Conservation (phyloP, 129 eudicot genomes). For the Saposhnikovia divaricata region DNA sequence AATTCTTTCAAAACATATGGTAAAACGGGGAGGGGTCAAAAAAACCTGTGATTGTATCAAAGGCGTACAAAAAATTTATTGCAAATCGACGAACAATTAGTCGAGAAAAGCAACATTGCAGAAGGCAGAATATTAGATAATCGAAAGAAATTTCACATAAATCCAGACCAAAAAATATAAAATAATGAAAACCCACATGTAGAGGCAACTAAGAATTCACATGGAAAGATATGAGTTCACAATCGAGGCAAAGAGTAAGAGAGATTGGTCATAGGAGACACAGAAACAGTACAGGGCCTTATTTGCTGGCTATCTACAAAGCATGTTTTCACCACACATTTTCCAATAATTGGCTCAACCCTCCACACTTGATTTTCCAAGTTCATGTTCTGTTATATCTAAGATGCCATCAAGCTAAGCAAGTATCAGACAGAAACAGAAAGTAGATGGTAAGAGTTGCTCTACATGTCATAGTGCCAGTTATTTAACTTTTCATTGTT, state of each 20-base stretch:
- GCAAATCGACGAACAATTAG: no score
- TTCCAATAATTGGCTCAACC: background rate
- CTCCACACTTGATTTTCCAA: background rate
- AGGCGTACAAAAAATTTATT: no score
- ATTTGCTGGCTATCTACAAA: constrained; percentile 1
- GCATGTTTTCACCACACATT: constrained; percentile 3
- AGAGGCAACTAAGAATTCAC: background rate
- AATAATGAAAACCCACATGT: background rate
- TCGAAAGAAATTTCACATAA: background rate
- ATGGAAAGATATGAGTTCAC: background rate
- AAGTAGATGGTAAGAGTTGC: background rate
- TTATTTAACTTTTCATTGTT: no score
- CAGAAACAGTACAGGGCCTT: background rate
- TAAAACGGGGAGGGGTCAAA: no score
- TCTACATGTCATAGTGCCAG: background rate
- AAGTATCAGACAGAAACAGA: background rate
- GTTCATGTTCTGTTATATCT: background rate
- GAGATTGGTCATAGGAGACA: background rate
- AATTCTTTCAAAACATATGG: no score
- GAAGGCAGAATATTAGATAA: background rate
- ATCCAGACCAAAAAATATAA: background rate
- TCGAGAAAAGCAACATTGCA: no score
- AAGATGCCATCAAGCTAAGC: background rate
- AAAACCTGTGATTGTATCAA: no score
- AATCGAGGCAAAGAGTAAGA: background rate